Base-by-base conservation (phyloP, 129 eudicot species). In the Escallonia herrerae region DNA sequence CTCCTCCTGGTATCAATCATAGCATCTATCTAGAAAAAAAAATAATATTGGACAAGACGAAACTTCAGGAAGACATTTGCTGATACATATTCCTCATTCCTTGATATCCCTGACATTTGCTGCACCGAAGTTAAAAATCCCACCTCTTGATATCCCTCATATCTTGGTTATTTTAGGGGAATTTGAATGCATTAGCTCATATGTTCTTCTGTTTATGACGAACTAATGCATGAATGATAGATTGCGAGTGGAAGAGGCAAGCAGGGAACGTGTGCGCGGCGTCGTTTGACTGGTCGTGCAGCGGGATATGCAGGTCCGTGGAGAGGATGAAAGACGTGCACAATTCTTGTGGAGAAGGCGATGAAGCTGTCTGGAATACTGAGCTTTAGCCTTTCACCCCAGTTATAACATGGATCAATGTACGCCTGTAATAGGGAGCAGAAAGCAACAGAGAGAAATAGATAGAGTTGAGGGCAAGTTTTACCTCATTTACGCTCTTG, bases 291-390 rank as follows among this genome's bases (percentile, higher is more conserved):
- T 86, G 95, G 95, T 64, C 81, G 3, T 87, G 95, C 79, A 87
- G 95, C 37, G 90, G 95, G 37, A 73, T 87, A 77, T 87, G 95
- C 83, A 83, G 81, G 68, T 87, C 95, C 0, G 90, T 76, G 2
- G 95, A 87, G 73, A 68, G 84, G 73, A 83, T 87, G 85, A 83
- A 67, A 66, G 62, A 56, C 22, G 77, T 87, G 62, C 95, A 87
- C 52, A 67, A 55, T 56, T 69, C 77, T 9, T 83, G 95, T 58
- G 95, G 95, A 64, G 90, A 87, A 81, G 95, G 83, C 64, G 82
- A 80, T n/a, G 80, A 15, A n/a, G 85, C 79, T 55, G 74, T 87
- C 48, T 87, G 95, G 95, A 73, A 76, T 67, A 77, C 78, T 65
- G 70, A 72, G 63, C 73, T 86, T 33, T 80, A 69, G 63, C 42